A percentile compares a stretch with the other conserved stretches of the same genome.
Evolutionary conservation across 208 protist species (phyloP).

Genomic region (Leishmania arabica): DNA sequence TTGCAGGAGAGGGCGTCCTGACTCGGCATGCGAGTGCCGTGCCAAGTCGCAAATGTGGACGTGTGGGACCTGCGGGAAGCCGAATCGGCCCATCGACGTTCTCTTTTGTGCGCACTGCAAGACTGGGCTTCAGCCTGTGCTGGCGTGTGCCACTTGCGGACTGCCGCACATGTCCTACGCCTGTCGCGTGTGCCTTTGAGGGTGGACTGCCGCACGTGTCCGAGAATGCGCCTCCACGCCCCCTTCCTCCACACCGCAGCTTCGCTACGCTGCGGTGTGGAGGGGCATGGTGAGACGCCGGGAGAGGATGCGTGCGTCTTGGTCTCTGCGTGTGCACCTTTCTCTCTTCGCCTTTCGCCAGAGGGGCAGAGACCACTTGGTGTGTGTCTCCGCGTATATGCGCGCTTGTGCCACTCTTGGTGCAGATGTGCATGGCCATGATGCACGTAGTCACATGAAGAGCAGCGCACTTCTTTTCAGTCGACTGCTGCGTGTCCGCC

Average conservation of each 20-base stretch:
- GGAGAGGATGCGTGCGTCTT: not conserved
- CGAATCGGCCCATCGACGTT: constrained; percentile 74
- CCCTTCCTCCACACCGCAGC: not conserved
- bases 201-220: not conserved
- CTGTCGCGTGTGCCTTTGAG: constrained; percentile 34
- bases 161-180: constrained; percentile 40
- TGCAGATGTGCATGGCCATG: not conserved
- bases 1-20: constrained; percentile 49
- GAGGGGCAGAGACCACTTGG: not conserved
- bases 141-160: constrained; percentile 47
- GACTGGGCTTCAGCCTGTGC: constrained; percentile 41
- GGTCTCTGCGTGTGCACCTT: not conserved
- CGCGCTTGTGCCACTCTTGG: not conserved
- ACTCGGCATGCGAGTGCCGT: constrained; percentile 53
- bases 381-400: not conserved
- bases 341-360: not conserved
- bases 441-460: not conserved
- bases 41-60: constrained; percentile 55
- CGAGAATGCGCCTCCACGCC: not conserved
- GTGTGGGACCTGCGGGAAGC: constrained; percentile 44
- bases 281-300: not conserved
- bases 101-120: constrained; percentile 58
- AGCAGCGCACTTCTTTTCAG: not conserved
- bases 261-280: not conserved
- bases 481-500: not conserved